Evolutionary conservation across 441 rosid species (phyloP).

Genomic region (Melastoma candidum): DNA sequence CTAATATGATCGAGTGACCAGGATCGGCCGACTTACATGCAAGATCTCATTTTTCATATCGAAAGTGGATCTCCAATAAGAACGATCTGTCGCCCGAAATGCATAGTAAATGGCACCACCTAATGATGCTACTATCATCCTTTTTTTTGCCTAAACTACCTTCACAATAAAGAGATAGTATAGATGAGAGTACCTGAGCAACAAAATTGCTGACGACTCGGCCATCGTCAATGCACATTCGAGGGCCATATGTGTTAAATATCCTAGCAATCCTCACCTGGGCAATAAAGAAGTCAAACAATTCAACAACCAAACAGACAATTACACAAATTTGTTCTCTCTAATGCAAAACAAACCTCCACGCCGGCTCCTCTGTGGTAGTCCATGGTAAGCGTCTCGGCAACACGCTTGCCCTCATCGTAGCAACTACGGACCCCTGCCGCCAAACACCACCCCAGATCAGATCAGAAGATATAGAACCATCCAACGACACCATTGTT

Average conservation of each 20-base stretch:
- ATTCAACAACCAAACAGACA: background rate
- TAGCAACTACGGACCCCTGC: slow-evolving; percentile 96
- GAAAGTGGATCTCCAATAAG: no score
- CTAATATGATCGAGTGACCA: no score
- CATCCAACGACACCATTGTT: background rate
- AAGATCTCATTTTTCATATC: no score
- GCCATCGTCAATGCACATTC: slow-evolving; percentile 93
- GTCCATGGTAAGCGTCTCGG: slow-evolving; percentile 92
- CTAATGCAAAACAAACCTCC: slow-evolving; percentile 33
- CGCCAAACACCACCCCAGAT: background rate
- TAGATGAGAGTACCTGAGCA: slow-evolving; percentile 50
- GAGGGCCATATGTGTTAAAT: slow-evolving; percentile 87
- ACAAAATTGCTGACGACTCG: slow-evolving; percentile 95
- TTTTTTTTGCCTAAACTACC: no score
- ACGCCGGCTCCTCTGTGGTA: slow-evolving; percentile 85
- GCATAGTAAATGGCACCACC: no score
- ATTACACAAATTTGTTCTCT: no score
- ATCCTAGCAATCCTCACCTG: slow-evolving; percentile 92
- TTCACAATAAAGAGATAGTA: background rate
- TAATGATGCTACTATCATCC: no score
- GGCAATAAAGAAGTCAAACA: background rate
- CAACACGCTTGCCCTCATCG: slow-evolving; percentile 93
- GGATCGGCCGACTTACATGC: no score
- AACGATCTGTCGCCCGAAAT: no score
- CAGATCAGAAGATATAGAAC: background rate